phyloP scores from a whole-genome alignment of 306 rosid genomes.

The Neltuma alba region DNA sequence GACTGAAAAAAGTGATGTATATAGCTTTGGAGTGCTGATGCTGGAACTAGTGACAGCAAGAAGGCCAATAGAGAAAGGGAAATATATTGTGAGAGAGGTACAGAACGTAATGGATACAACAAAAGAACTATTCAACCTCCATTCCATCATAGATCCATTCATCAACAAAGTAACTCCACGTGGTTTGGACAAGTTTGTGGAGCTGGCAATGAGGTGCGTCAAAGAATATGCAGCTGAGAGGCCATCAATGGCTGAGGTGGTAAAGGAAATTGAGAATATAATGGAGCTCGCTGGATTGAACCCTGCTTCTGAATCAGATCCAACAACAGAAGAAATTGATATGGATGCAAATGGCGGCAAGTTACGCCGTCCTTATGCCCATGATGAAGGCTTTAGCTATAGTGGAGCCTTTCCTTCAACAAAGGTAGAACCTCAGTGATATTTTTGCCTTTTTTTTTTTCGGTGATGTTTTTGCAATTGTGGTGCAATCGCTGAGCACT shows the following conservation, averaged over 20 bases:
- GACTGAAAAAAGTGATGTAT: slow-evolving; percentile 82
- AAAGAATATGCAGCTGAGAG: slow-evolving; percentile 59
- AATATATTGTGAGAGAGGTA: slow-evolving; percentile 71
- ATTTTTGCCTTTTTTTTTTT: not conserved
- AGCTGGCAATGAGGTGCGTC: slow-evolving; percentile 66
- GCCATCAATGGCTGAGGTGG: slow-evolving; percentile 76
- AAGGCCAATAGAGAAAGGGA: slow-evolving; percentile 71
- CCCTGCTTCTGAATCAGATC: slow-evolving; percentile 52
- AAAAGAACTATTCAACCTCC: slow-evolving; percentile 55
- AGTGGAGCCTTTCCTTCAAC: slow-evolving; percentile 52
- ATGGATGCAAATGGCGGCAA: slow-evolving; percentile 29
- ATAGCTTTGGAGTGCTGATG: slow-evolving; percentile 78
- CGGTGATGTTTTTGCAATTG: slow-evolving; percentile 13
- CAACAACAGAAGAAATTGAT: slow-evolving; percentile 51
- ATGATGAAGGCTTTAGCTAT: slow-evolving; percentile 40
- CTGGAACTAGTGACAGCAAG: slow-evolving; percentile 72
- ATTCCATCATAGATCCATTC: slow-evolving; percentile 54
- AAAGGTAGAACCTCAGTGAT: slow-evolving; percentile 49
- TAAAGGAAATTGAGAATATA: slow-evolving; percentile 70
- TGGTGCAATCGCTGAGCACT: slow-evolving; percentile 19
- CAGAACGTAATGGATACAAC: slow-evolving; percentile 52
- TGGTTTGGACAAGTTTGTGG: slow-evolving; percentile 63
- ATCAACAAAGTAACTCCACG: slow-evolving; percentile 43
- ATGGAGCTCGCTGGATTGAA: slow-evolving; percentile 58
- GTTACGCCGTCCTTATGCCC: slow-evolving; percentile 42